Base-by-base conservation (phyloP, 208 protist species). In the Endotrypanum monterogeii region DNA sequence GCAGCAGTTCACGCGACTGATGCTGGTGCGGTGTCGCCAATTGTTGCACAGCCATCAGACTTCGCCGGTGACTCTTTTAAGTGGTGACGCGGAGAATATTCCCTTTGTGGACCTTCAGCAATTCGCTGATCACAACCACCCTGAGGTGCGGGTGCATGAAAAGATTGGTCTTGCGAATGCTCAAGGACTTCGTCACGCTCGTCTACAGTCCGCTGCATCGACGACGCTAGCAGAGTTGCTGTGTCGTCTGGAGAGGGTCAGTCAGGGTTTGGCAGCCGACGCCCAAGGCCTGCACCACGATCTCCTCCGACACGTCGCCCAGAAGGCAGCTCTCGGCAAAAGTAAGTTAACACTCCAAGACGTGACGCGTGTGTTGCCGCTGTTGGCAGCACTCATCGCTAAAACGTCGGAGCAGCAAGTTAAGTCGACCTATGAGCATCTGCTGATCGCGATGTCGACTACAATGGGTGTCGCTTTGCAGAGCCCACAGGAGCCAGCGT, bases 141-240 rank as follows among this genome's bases (percentile, higher is more conserved):
- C 86, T 9, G 70, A 76, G 12, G 84, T 88, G 39, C 76, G 87
- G 18, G 78, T 97, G 30, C 92, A 97, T 77, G 78, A 85, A 60
- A 89, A 89, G 48, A 77, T 97, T 14, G 90, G 90, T 61, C 85
- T 83, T 58, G 70, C 83, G 2, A 89, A 92, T 73, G 90, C 90
- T 39, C 89, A 90, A 70, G 92, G 92, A 0, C 69, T 95, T 37
- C 88, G 92, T 11, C 82, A 80, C 41, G 88, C 83, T 0, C 66
- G 60, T 7, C 76, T 97, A 50, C 71, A 80, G n/a, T 58, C 89
- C 5, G 50, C 66, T 23, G 62, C 79, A 9, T 91, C 89, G 0
- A 78, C 92, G 25, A 50, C 32, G 1, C 50, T 96, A 30, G 74
- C 82, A 16, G 86, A 89, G 78, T 80, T 95, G 55, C 75, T 94